Evolutionary conservation across 2,329 filamentous ascomycete genomes (phyloP), one percentile per base, ranked within the genome.

Genomic region (Cladosporium sp.): DNA sequence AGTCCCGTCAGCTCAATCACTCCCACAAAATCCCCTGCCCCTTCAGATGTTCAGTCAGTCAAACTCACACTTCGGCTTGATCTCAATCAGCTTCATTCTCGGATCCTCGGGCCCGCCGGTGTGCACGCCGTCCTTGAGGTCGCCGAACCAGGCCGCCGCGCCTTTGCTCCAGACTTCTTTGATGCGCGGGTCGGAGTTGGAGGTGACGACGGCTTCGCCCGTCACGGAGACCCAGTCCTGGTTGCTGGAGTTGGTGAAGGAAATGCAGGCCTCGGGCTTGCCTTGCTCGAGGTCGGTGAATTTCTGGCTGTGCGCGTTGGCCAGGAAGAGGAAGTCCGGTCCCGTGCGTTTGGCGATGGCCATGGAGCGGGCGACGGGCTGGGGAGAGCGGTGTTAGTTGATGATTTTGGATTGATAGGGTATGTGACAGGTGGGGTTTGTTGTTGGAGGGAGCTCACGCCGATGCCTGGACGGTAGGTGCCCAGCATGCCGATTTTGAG

Each of bases 321-420:
- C 63, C 41, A 78, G 69, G 66, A 75, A 77, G 56, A 77, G 69
- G 60, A 77, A 74, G 61, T 78, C 74, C 6, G 74, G 74, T 9
- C 75, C 75, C 43, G 59, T 57, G 47, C 88, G 67, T 84, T 88
- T 72, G 47, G 72, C 71, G 20, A 76, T 60, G 40, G 69, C 73
- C 75, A 78, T 78, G 50, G 71, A 70, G 53, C 75, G 72, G 32
- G 68, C 68, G 29, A 74, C 70, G 13, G 71, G 71, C 48, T 61
- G 47, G 15, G 41, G n/a, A 30, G 8, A n/a, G n/a, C n/a, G 17
- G 3, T 12, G 20, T 56, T 30, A 50, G 45, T 50, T 13, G 27
- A 11, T 34, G 19, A 29, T n/a, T 34, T n/a, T n/a, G n/a, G n/a
- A n/a, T n/a, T n/a, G n/a, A n/a, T n/a, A n/a, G n/a, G 29, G 5